Evolutionary conservation across 345 rosid species (phyloP).

Genomic region (Draba incana): DNA sequence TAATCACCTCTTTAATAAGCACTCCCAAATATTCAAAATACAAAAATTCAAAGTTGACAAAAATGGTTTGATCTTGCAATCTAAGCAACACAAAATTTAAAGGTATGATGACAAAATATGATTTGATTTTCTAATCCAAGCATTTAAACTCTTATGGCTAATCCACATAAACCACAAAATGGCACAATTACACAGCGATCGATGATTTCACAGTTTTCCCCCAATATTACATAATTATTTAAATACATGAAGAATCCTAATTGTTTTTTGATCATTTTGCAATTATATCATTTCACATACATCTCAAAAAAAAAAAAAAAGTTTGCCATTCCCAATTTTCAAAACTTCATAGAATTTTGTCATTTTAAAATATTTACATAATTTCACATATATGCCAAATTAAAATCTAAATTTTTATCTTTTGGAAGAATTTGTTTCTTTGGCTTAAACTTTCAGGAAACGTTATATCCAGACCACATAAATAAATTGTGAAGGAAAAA

Average conservation of each 20-base stretch:
- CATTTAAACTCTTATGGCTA: background rate
- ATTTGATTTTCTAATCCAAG: background rate
- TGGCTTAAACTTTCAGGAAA: background rate
- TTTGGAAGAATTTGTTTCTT: background rate
- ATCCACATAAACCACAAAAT: background rate
- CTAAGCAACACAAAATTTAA: background rate
- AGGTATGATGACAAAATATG: background rate
- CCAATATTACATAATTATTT: too few relatives aligned
- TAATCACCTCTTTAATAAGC: conserved; percentile 4
- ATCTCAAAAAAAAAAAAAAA: too few relatives aligned
- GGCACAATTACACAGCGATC: background rate
- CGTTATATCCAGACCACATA: conserved; percentile 9
- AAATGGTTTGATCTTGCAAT: conserved; percentile 5
- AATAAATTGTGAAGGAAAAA: background rate
- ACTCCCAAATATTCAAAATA: conserved; percentile 33
- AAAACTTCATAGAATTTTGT: background rate
- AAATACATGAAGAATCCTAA: background rate
- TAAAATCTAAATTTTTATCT: background rate
- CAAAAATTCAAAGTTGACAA: conserved; percentile 24
- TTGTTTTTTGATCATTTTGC: background rate
- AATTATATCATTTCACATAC: background rate
- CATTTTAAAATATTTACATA: background rate
- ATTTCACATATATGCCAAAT: background rate
- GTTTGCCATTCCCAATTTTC: too few relatives aligned
- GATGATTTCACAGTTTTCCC: background rate